Base-by-base conservation (phyloP, 495 filamentous ascomycete genomes). In the Aspergillus diversus region DNA sequence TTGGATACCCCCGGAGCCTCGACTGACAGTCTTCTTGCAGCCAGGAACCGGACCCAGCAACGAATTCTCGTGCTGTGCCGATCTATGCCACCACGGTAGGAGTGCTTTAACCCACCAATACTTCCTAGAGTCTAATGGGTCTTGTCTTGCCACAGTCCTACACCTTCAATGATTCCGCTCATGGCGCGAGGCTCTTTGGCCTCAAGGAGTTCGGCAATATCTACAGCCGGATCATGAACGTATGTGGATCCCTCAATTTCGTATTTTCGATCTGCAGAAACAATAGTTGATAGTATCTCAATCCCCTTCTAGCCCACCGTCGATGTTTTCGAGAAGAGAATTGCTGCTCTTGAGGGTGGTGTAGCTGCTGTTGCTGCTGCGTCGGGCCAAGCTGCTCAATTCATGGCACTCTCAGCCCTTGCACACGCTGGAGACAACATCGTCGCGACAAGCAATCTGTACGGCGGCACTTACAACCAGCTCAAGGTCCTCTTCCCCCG, bases 131-230 rank as follows among this genome's bases (percentile, higher is more conserved):
- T 13, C 5, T 49, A 51, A 16, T 35, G 33, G 51, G 47, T 37
- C 62, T 35, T 32, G 47, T 56, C 37, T n/a, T 3, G 21, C 21
- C 49, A 33, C 62, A 93, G 90, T 97, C 93, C 68, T 99, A 80
- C 76, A 83, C 86, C 60, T 99, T 99, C 89, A 92, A 98, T 85
- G 92, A 97, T 80, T 96, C 92, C 39, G 95, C 93, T 55, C 95
- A 98, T 75, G 95, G 93, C 65, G 96, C 96, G 55, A 88, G 94
- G 71, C 89, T 99, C 31, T 99, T 99, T 73, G 92, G 92, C 67
- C 92, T 99, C 78, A 96, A 97, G 75, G 94, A 97, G 75, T 94
- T 96, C 73, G 96, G 94, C 73, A 97, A 99, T 77, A 97, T 99
- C 79, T 99, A 99, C 83, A 92, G 89, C 70, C 90, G 95, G 60